These are phyloP conservation scores for Calycina herbarum DNA, from an alignment of 2,329 filamentous ascomycete genomes.

Conservation along the genomic window DNA sequence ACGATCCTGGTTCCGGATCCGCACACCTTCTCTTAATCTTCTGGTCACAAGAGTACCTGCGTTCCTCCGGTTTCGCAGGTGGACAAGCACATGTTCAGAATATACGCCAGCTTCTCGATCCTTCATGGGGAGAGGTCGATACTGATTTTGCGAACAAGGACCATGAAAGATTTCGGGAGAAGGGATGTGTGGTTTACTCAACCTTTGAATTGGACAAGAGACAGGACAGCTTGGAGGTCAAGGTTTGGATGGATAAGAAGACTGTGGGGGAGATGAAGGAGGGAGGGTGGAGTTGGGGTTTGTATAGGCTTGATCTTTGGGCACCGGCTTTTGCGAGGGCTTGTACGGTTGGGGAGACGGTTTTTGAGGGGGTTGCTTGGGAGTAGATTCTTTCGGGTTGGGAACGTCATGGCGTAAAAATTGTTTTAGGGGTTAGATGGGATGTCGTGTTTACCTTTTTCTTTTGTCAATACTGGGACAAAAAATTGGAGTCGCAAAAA, in stretches of 20 bases:
- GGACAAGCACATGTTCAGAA: not conserved
- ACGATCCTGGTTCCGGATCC: not conserved
- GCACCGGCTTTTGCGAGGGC: not conserved
- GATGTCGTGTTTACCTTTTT: too few species aligned
- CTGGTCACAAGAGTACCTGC: not conserved
- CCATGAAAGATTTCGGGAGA: slow-evolving; percentile 11
- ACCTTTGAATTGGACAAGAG: slow-evolving; percentile 5
- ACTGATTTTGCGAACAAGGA: not conserved
- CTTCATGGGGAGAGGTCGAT: slow-evolving; percentile 10
- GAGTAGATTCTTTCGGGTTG: not conserved
- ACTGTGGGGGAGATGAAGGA: slow-evolving; percentile 1
- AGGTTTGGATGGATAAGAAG: slow-evolving; percentile 16
- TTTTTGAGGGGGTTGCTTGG: not conserved
- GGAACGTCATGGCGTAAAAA: not conserved
- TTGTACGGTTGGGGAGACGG: not conserved
- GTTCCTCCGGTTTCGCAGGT: not conserved
- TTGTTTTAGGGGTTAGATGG: not conserved
- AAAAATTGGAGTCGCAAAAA: too few species aligned
- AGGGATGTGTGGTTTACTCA: slow-evolving; percentile 11
- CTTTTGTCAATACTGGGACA: too few species aligned
- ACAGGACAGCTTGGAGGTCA: slow-evolving; percentile 4
- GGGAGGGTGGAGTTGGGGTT: not conserved
- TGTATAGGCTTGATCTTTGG: not conserved
- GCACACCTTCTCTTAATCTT: not conserved
- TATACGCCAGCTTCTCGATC: slow-evolving; percentile 3